Evolutionary conservation across 139 green algal genomes (phyloP).

Genomic region (Chlorella vulgaris): DNA sequence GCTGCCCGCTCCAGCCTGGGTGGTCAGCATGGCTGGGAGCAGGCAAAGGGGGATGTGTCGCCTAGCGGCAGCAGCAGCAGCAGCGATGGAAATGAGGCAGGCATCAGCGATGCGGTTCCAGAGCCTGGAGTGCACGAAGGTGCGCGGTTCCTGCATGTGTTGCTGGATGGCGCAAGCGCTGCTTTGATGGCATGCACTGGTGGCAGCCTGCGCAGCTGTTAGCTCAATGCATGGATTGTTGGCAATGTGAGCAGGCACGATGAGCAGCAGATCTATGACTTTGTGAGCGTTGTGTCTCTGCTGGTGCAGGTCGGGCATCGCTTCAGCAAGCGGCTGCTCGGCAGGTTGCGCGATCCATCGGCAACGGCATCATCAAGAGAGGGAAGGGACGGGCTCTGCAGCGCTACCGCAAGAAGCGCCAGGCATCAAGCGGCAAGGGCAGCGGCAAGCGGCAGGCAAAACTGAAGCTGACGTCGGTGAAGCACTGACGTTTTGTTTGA

Average conservation of each 20-base stretch:
- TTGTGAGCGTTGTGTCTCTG: too few species aligned
- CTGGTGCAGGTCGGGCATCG: too few species aligned
- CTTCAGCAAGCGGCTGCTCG: neutral
- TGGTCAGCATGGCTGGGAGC: neutral
- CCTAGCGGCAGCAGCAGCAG: neutral
- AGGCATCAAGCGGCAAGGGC: too few species aligned
- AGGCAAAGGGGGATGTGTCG: neutral
- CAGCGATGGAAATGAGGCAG: neutral
- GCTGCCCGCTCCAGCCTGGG: neutral
- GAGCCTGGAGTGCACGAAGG: neutral
- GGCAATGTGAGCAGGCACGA: too few species aligned
- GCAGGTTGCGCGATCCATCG: neutral
- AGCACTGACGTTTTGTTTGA: neutral
- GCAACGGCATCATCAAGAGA: neutral
- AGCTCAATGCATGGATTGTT: too few species aligned
- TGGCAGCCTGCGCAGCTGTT: too few species aligned
- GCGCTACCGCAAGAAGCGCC: neutral
- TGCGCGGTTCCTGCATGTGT: too few species aligned
- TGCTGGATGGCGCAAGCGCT: too few species aligned
- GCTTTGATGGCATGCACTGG: too few species aligned
- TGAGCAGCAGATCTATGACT: too few species aligned
- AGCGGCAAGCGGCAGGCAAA: slow-evolving; percentile 1
- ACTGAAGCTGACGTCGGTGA: neutral
- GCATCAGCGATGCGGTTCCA: neutral
- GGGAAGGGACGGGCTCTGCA: neutral